Base-by-base conservation (phyloP, 2,329 filamentous ascomycete species). In the Ophiostoma novo-ulmi region DNA sequence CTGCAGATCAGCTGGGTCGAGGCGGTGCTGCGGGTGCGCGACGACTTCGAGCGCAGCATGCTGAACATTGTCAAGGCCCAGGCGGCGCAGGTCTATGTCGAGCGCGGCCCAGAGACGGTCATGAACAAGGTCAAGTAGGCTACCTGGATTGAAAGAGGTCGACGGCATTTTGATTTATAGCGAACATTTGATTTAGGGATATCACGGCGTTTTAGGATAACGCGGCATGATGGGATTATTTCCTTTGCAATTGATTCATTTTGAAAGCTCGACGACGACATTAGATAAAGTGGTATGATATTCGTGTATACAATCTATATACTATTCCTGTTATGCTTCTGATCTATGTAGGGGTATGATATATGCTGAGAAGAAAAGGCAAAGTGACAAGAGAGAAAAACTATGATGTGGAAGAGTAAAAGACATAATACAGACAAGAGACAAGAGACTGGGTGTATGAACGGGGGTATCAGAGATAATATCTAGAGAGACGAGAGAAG, bases 1-100 rank as follows among this genome's bases (percentile, higher is more conserved):
- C 83, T 98, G 78, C 93, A 96, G 79, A 89, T 98, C 72, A 90
- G 89, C 65, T 99, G 95, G 95, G 93, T 99, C 8, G 96, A 99
- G 83, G 91, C 92, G 7, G 94, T 97, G 67, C 78, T 99, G 74
- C 86, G 94, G 75, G 85, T 89, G 1, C 85, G 96, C 75, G 95
- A 99, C 79, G 95, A 99, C 81, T 98, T 97, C 81, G 95, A 98
- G 80, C 85, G 94, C 75, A 86, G 87, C 72, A 93, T 98, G 91
- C 80, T 98, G 74, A 95, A 93, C 77, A 86, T 88, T 22, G 90
- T 98, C 67, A 98, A 98, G 84, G 88, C 89, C 2, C 88, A 89
- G 78, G 94, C 94, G n/a, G 94, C 93, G 8, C 91, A 93, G 80
- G 87, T 97, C 75, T 89, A 91, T 72, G 89, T 94, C 1, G 89